Evolutionary conservation across 768 basidiomycete species (phyloP), one percentile per base, ranked within the genome.

Genomic region (Leccinum broughii): DNA sequence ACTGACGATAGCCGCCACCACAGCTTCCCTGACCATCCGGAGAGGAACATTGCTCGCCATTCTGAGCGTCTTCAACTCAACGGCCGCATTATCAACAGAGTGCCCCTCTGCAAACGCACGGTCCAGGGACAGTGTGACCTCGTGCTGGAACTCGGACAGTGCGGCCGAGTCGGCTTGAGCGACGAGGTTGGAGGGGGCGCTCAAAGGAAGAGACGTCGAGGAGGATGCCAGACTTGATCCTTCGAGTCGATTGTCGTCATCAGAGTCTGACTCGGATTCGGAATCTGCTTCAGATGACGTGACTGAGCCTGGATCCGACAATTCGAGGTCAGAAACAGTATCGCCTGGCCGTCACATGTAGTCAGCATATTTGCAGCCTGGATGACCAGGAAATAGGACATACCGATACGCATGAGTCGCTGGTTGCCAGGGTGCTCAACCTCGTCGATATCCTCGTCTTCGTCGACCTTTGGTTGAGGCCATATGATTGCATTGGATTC

Each of bases 41-140:
- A 97, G 81, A 11, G 92, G 84, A 28, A 98, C 96, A 68, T 98
- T 98, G 68, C 89, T 92, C 37, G 94, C 93, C 93, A 98, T 96
- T 53, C 95, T 90, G 50, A 99, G 83, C 49, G 96, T 97, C 77
- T 96, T 94, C 61, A 98, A 82, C 72, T 98, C 96, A 62, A 98
- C 90, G 1, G 92, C 82, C 1, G 95, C 94, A 72, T 97, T 94
- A 66, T 96, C 93, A 51, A 96, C 88, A 11, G 88, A 89, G 76
- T 97, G 95, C 3, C 84, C 88, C 75, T 99, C 96, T 9, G 87
- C 81, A 73, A 96, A 95, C 60, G 95, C 95, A 61, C 96, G 89
- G 57, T 93, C 91, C 54, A 99, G 83, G 20, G 93, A 94, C 62
- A 89, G 88, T n/a, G 77, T 77, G 55, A 90, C 92, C 69, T 95